Conservation (phyloP, 805 yeast genomes). For the Saccharomycopsis microspora region DNA sequence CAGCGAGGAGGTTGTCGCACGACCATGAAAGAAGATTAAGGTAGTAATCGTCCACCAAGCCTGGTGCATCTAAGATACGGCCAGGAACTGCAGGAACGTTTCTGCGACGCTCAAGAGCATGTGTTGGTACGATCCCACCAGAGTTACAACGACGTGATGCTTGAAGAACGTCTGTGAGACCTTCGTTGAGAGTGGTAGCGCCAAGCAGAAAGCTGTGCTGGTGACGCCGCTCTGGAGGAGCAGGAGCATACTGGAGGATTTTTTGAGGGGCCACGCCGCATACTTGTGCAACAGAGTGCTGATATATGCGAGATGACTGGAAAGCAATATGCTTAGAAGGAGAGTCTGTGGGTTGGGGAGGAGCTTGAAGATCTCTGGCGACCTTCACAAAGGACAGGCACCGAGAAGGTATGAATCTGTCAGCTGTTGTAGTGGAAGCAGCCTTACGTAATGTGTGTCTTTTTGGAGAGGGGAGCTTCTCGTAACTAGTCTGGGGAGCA, state of each 20-base stretch:
- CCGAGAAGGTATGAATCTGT: constrained; percentile 52
- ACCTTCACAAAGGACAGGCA: constrained; percentile 35
- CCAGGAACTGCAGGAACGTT: constrained; percentile 83
- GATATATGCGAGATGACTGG: constrained; percentile 39
- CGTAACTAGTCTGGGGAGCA: constrained; percentile 19
- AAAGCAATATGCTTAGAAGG: constrained; percentile 33
- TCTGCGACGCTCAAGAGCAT: constrained; percentile 40
- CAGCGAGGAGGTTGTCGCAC: constrained; percentile 64
- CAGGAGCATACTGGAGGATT: constrained; percentile 77
- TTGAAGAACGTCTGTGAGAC: constrained; percentile 18
- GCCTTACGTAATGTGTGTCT: constrained; percentile 21
- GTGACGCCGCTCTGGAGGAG: constrained; percentile 53
- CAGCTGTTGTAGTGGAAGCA: constrained; percentile 24
- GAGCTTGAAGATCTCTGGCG: constrained; percentile 19
- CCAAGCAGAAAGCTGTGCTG: constrained; percentile 24
- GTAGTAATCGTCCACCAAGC: constrained; percentile 85
- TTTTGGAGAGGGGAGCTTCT: constrained; percentile 14
- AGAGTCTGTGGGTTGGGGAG: constrained; percentile 35
- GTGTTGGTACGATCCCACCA: constrained; percentile 21
- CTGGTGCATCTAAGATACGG: constrained; percentile 93
- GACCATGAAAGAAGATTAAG: constrained; percentile 86
- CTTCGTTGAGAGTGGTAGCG: constrained; percentile 19
- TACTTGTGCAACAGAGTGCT: constrained; percentile 83
- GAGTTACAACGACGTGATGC: constrained; percentile 14
- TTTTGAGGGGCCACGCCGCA: constrained; percentile 82